Percentiles rank a stretch among this genome's conserved stretches.
Evolutionary conservation across 148 eudicot species (phyloP).

Genomic region (Mesembryanthemum crystallinum): DNA sequence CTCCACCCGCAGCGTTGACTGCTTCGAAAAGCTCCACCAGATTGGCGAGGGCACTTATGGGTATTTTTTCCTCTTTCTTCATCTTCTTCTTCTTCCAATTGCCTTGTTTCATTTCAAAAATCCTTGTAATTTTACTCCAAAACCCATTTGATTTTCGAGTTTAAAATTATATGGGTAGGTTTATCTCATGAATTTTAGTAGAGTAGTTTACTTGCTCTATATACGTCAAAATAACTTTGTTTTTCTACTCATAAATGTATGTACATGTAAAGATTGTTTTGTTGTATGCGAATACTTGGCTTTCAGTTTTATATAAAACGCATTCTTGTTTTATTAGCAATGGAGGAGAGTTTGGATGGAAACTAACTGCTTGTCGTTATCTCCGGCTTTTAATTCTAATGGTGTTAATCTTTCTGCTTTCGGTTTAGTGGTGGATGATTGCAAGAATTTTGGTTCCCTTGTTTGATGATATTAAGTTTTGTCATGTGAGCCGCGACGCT

Average conservation of each 20-base stretch:
- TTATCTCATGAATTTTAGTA: background rate
- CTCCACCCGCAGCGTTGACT: conserved; percentile 55
- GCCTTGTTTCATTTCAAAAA: background rate
- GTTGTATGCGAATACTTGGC: background rate
- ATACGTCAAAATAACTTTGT: background rate
- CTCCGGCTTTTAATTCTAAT: no score
- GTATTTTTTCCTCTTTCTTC: background rate
- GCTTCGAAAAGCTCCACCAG: conserved; percentile 49
- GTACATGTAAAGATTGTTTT: background rate
- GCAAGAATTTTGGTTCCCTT: no score
- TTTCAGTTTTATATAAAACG: no score
- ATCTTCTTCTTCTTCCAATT: background rate
- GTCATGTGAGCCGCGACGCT: no score
- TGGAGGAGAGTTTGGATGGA: no score
- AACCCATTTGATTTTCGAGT: background rate
- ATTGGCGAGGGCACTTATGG: conserved; percentile 31
- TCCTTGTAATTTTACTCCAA: background rate
- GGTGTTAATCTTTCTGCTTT: no score
- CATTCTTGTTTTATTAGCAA: no score
- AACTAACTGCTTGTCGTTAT: no score
- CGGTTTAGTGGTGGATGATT: no score
- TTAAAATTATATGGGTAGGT: background rate
- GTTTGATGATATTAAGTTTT: no score
- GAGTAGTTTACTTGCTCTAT: background rate
- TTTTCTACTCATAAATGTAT: no score